phyloP scores from a whole-genome alignment of 1,139 yeast genomes.

The Debaryomyces robertsiae region DNA sequence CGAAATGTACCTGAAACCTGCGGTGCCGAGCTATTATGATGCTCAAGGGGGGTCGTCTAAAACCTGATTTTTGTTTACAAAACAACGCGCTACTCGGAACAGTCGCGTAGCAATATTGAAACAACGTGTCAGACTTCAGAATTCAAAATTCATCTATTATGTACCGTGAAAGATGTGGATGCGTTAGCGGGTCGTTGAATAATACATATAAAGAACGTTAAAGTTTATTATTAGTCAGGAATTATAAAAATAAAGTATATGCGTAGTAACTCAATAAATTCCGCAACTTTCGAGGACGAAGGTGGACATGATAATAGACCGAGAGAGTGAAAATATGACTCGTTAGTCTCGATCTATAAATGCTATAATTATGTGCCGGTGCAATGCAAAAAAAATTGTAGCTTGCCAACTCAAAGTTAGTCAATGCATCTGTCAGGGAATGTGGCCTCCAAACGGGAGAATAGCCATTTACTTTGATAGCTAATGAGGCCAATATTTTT shows the following conservation, averaged over 20 bases:
- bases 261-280: background rate
- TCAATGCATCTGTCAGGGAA: conserved; percentile 46
- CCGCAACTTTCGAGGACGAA: background rate
- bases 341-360: conserved; percentile 2
- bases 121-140: no score
- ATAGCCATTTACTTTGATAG: conserved; percentile 64
- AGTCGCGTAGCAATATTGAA: conserved; percentile 4
- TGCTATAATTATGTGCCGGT: conserved; percentile 4
- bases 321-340: background rate
- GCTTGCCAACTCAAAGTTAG: conserved; percentile 18
- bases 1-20: conserved; percentile 6
- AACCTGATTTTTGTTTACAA: conserved; percentile 2
- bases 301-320: background rate
- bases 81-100: conserved; percentile 7
- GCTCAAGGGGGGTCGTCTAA: background rate
- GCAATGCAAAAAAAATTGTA: background rate
- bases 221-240: background rate
- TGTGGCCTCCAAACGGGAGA: conserved; percentile 50
- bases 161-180: no score
- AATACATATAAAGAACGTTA: no score
- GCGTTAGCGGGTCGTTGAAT: no score
- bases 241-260: background rate
- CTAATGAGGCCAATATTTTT: conserved; percentile 59
- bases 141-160: no score
- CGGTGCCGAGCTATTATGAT: background rate